phyloP scores from a whole-genome alignment of 441 rosid genomes.

The Euphorbia celastroides region DNA sequence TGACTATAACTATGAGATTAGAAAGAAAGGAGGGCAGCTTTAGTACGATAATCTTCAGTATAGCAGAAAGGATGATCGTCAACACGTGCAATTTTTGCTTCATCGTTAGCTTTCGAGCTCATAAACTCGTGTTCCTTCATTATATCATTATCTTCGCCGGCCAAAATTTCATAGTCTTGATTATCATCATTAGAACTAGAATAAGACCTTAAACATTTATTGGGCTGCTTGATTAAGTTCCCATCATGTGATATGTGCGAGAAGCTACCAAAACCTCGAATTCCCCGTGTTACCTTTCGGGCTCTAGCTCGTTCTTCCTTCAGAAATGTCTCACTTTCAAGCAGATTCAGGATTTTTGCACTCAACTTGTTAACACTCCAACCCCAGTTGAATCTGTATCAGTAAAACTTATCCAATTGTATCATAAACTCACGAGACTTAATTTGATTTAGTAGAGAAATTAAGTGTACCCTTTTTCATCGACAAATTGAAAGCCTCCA shows the following conservation, averaged over 20 bases:
- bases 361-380: slow-evolving; percentile 37
- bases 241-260: slow-evolving; percentile 20
- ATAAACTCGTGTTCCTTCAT: too few species aligned
- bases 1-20: background rate
- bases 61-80: slow-evolving; percentile 45
- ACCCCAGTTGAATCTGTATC: slow-evolving; percentile 60
- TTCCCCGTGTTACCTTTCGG: slow-evolving; percentile 42
- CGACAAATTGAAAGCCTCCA: slow-evolving; percentile 36
- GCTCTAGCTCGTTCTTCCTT: slow-evolving; percentile 46
- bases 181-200: slow-evolving; percentile 16
- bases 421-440: too few species aligned
- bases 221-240: slow-evolving; percentile 4
- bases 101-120: slow-evolving; percentile 3
- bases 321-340: slow-evolving; percentile 37
- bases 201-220: slow-evolving; percentile 22
- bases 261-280: slow-evolving; percentile 71
- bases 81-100: background rate
- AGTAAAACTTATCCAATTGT: too few species aligned
- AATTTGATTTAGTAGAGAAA: too few species aligned
- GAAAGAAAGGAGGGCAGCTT: slow-evolving; percentile 37
- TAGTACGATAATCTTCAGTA: slow-evolving; percentile 13
- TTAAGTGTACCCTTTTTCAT: slow-evolving; percentile 38
- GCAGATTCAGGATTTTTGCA: slow-evolving; percentile 36
- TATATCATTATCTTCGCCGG: too few species aligned
- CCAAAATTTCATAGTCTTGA: too few species aligned